A percentile compares a stretch with the other conserved stretches of the same genome.
Evolutionary conservation across 2,329 filamentous ascomycete genomes (phyloP).

Genomic region (Curvularia verruculosa): DNA sequence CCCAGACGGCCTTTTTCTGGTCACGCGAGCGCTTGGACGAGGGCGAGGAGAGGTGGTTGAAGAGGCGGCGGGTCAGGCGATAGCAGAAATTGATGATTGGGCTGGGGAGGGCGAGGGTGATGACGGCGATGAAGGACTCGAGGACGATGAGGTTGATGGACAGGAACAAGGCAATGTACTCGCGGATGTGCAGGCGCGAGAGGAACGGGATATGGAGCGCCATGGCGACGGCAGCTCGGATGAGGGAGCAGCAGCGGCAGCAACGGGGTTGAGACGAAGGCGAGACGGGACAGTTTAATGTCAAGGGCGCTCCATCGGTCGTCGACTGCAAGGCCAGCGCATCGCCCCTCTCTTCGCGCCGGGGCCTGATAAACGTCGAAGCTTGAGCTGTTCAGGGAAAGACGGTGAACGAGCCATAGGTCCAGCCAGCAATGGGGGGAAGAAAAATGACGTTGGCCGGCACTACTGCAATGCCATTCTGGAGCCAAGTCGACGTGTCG

Average conservation of each 20-base stretch:
- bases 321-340: slow-evolving; percentile 9
- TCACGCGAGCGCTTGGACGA: slow-evolving; percentile 71
- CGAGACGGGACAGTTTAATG: slow-evolving; percentile 7
- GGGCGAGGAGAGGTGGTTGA: slow-evolving; percentile 77
- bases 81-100: slow-evolving; percentile 85
- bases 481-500: background rate
- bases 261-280: background rate
- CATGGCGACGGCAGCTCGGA: slow-evolving; percentile 35
- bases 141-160: slow-evolving; percentile 84
- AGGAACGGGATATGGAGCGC: slow-evolving; percentile 66
- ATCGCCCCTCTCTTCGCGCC: slow-evolving; percentile 13
- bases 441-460: slow-evolving; percentile 16
- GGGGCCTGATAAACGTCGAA: slow-evolving; percentile 10
- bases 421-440: background rate
- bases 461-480: background rate
- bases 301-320: background rate
- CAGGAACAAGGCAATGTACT: slow-evolving; percentile 85
- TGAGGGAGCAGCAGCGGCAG: background rate
- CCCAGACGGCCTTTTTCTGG: slow-evolving; percentile 74
- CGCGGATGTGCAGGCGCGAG: slow-evolving; percentile 65
- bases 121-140: slow-evolving; percentile 80
- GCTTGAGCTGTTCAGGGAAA: slow-evolving; percentile 3
- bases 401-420: slow-evolving; percentile 11
- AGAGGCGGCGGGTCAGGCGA: slow-evolving; percentile 77
- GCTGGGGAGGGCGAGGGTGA: slow-evolving; percentile 84